Conservation (phyloP, 2,329 filamentous ascomycete genomes). For the Diaporthe capsici region DNA sequence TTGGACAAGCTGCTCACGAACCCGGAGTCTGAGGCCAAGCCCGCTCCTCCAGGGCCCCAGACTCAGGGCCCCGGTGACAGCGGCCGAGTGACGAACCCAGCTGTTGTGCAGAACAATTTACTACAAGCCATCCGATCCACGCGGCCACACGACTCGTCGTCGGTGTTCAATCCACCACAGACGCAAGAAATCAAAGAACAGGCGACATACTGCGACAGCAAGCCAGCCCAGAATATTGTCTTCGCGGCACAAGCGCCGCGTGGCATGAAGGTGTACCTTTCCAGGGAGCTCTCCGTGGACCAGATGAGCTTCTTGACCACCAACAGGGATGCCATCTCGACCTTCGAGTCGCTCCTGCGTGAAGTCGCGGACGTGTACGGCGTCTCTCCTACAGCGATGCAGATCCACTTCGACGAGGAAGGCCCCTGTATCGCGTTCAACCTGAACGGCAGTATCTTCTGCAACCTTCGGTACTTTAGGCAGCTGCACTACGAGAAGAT, state of each 20-base stretch:
- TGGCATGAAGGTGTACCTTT: conserved; percentile 81
- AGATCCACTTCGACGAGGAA: conserved; percentile 87
- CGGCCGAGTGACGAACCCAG: conserved; percentile 71
- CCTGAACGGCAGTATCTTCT: conserved; percentile 87
- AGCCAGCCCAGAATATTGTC: conserved; percentile 78
- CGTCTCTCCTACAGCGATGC: conserved; percentile 77
- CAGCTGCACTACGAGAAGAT: conserved; percentile 77
- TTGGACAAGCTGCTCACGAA: conserved; percentile 55
- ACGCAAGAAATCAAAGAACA: conserved; percentile 85
- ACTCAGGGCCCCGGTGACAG: conserved; percentile 53
- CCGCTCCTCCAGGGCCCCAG: conserved; percentile 35
- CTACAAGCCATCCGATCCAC: conserved; percentile 84
- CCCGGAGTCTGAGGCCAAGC: conserved; percentile 47
- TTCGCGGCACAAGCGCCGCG: conserved; percentile 79
- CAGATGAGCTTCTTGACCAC: conserved; percentile 70
- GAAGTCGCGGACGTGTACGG: conserved; percentile 82
- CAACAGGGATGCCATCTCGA: conserved; percentile 74
- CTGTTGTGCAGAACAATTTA: conserved; percentile 77
- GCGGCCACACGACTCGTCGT: conserved; percentile 80
- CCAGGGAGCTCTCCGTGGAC: conserved; percentile 65
- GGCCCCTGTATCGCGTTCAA: conserved; percentile 96
- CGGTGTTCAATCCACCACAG: conserved; percentile 79
- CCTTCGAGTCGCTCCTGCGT: conserved; percentile 78
- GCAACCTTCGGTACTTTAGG: conserved; percentile 90
- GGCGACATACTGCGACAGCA: conserved; percentile 87